Evolutionary conservation across 2,329 filamentous ascomycete genomes (phyloP).

Genomic region (Cytospora schulzeri): DNA sequence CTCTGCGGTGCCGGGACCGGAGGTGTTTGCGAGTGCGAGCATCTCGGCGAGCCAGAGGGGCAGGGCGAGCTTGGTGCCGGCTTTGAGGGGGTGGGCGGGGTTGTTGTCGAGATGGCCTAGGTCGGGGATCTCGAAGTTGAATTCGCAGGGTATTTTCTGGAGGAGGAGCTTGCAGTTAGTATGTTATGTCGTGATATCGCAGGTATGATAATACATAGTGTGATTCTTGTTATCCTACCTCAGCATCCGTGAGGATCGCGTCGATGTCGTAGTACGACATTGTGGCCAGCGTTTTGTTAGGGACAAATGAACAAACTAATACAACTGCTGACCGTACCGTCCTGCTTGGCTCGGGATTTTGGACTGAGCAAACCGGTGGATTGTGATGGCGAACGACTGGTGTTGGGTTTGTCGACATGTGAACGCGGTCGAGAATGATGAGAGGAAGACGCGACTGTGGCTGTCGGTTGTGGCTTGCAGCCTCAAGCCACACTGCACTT

Average conservation of each 20-base stretch:
- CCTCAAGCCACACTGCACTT: not conserved
- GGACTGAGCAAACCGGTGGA: not conserved
- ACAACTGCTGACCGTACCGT: not conserved
- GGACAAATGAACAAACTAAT: not conserved
- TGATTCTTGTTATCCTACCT: conserved; percentile 49
- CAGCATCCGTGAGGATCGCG: conserved; percentile 81
- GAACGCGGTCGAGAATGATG: conserved; percentile 13
- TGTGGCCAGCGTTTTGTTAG: not conserved
- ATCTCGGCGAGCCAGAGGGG: conserved; percentile 96
- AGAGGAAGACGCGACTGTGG: conserved; percentile 16
- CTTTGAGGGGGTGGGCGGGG: conserved; percentile 69
- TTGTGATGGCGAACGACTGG: not conserved
- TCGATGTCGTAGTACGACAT: conserved; percentile 87
- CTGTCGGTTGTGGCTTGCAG: conserved; percentile 14
- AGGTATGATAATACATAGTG: conserved; percentile 18
- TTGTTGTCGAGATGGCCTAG: conserved; percentile 90
- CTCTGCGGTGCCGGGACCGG: conserved; percentile 36
- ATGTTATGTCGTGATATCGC: not conserved
- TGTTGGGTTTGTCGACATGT: conserved; percentile 10
- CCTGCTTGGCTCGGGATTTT: not conserved
- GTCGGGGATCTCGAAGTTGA: conserved; percentile 84
- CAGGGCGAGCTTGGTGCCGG: conserved; percentile 77
- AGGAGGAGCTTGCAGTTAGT: not conserved
- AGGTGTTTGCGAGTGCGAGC: conserved; percentile 70
- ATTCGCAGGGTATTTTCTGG: conserved; percentile 93